Conservation (phyloP, 192 early-diverging fungal genomes). For the Gonapodya sp. region DNA sequence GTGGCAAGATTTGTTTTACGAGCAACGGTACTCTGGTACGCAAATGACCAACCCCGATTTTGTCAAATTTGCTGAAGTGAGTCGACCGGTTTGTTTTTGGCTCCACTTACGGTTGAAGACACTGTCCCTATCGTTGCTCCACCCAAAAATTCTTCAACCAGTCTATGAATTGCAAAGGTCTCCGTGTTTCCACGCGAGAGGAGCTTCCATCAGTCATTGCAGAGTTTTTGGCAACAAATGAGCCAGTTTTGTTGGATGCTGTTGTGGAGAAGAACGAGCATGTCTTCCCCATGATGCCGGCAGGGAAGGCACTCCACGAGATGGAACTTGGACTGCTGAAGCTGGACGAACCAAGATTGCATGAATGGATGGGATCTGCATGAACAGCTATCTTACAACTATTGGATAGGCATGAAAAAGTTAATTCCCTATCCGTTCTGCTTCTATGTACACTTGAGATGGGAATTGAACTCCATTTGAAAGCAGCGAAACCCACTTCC, state of each 20-base stretch:
- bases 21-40: conserved; percentile 90
- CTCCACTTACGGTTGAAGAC: conserved; percentile 9
- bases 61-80: conserved; percentile 84
- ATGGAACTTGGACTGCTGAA: conserved; percentile 5
- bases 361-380: neutral
- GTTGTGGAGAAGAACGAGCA: conserved; percentile 87
- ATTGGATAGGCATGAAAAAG: too few relatives aligned
- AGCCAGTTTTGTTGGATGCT: conserved; percentile 86
- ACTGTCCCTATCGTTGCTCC: neutral
- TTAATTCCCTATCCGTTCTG: too few relatives aligned
- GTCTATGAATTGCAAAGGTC: conserved; percentile 78
- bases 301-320: conserved; percentile 85
- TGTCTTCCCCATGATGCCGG: conserved; percentile 96
- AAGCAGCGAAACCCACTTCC: too few relatives aligned
- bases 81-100: conserved; percentile 1
- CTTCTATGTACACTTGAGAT: too few relatives aligned
- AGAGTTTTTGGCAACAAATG: conserved; percentile 73
- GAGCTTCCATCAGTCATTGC: conserved; percentile 78
- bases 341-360: neutral
- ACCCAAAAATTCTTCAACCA: neutral
- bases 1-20: conserved; percentile 91
- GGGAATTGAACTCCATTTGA: too few relatives aligned
- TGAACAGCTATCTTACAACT: too few relatives aligned
- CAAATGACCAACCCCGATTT: conserved; percentile 96
- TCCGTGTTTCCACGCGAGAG: conserved; percentile 71